Conservation (phyloP, 164 flowering plant genomes). For the Cinnamomum chago region DNA sequence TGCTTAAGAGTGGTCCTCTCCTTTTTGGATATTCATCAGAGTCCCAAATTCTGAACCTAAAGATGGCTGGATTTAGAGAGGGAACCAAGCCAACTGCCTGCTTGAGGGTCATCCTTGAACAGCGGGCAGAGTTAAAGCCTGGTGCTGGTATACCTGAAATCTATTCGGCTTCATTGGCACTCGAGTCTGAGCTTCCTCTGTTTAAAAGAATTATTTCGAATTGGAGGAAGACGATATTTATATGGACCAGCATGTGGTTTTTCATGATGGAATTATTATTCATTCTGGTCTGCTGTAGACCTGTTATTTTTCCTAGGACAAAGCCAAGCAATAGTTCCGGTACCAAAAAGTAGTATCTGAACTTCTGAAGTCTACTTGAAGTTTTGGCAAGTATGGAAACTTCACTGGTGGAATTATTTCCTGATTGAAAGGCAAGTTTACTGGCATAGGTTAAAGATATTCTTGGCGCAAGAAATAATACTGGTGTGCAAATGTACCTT, state of each 20-base stretch:
- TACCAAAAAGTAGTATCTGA: conserved; percentile 4
- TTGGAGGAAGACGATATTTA: conserved; percentile 65
- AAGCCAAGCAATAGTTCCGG: conserved; percentile 26
- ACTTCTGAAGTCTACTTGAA: no score
- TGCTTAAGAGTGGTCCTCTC: conserved; percentile 57
- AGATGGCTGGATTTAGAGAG: conserved; percentile 48
- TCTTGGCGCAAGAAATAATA: no score
- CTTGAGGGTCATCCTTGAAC: conserved; percentile 63
- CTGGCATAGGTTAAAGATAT: no score
- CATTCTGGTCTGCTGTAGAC: conserved; percentile 57
- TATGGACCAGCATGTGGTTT: conserved; percentile 50
- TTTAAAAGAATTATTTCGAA: conserved; percentile 63
- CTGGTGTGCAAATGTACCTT: no score
- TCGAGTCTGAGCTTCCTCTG: conserved; percentile 74
- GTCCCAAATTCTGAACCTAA: conserved; percentile 54
- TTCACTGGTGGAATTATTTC: not conserved
- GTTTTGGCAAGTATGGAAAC: not conserved
- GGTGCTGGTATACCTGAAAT: conserved; percentile 84
- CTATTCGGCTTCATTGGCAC: conserved; percentile 48
- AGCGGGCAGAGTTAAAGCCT: conserved; percentile 63
- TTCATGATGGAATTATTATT: conserved; percentile 52
- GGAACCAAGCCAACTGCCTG: conserved; percentile 57
- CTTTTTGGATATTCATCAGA: conserved; percentile 71
- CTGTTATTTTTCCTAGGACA: conserved; percentile 52
- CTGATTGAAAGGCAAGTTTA: not conserved